Evolutionary conservation across 2,329 filamentous ascomycete species (phyloP).

Genomic region (Rutstroemia sp.): DNA sequence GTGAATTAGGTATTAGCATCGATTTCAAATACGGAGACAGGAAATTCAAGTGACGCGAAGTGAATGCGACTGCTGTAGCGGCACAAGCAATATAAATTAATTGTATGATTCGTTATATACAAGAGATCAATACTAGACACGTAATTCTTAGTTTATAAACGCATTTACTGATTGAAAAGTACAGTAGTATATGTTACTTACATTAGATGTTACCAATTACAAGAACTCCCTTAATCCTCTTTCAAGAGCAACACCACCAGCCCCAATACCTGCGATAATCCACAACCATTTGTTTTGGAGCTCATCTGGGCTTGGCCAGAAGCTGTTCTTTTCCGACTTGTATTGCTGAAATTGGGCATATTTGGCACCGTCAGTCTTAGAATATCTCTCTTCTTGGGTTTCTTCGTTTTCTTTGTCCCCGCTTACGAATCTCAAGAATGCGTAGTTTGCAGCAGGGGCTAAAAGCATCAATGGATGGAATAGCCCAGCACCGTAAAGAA

Average conservation of each 20-base stretch:
- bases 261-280: slow-evolving; percentile 3
- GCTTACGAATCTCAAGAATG: slow-evolving; percentile 9
- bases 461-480: slow-evolving; percentile 12
- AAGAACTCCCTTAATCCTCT: neutral
- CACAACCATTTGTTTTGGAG: slow-evolving; percentile 9
- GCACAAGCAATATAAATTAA: too few relatives aligned
- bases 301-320: slow-evolving; percentile 10
- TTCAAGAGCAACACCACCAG: slow-evolving; percentile 4
- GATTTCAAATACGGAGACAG: too few relatives aligned
- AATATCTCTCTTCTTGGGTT: slow-evolving; percentile 10
- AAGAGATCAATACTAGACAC: neutral
- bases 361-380: neutral
- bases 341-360: slow-evolving; percentile 4
- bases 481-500: slow-evolving; percentile 11
- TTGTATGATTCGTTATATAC: neutral
- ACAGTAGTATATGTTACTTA: neutral
- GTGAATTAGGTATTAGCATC: too few relatives aligned
- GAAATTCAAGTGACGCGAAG: too few relatives aligned
- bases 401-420: slow-evolving; percentile 10
- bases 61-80: too few relatives aligned
- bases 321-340: slow-evolving; percentile 10
- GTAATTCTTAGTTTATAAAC: neutral
- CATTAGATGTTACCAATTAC: neutral
- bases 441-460: slow-evolving; percentile 11
- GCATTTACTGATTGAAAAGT: neutral